Evolutionary conservation across 257 asterid genomes (phyloP), one percentile per base, ranked within the genome.

Genomic region (Scutellaria baicalensis): DNA sequence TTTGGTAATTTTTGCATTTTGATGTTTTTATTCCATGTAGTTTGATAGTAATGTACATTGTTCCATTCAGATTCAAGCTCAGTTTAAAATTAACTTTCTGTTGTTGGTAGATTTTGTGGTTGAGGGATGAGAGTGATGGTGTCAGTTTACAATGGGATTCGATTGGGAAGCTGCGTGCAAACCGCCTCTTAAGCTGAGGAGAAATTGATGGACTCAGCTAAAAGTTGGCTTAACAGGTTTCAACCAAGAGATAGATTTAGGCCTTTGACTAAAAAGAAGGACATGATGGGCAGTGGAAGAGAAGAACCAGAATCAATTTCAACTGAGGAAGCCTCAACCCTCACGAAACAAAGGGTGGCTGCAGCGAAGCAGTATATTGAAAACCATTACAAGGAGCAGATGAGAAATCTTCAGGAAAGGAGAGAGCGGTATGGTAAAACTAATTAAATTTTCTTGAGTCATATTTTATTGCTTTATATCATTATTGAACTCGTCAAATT

Each of bases 361-460:
- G 97, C 97, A 0, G 96, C 99, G 0, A 94, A 94, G 88, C 96
- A 94, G 83, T 94, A 89, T 74, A 94, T 94, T 71, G 99, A 94
- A 84, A 94, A 94, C 76, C 99, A 94, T 80, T 94, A 94, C 93
- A 94, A 89, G 81, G 89, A 78, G 75, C 99, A 94, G 78, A 89
- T 78, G 99, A 89, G 84, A 74, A 91, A 72, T 79, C 88, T 94
- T 78, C 95, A 91, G 75, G 99, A 91, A 77, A 86, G 99, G 80
- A 89, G 88, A 78, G 93, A 91, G 77, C 82, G 99, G 99, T 91
- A 87, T 38, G 82, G 40, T 63, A 45, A 45, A 66, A 70, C 48
- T 70, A 45, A 27, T 27, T 27, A 27, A 3, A 2, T 27, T 27
- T 27, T 27, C 33, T 27, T 27, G 33, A 27, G 4, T 27, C n/a